Base-by-base conservation (phyloP, 805 yeast species). In the Tetrapisispora taiwanensis region DNA sequence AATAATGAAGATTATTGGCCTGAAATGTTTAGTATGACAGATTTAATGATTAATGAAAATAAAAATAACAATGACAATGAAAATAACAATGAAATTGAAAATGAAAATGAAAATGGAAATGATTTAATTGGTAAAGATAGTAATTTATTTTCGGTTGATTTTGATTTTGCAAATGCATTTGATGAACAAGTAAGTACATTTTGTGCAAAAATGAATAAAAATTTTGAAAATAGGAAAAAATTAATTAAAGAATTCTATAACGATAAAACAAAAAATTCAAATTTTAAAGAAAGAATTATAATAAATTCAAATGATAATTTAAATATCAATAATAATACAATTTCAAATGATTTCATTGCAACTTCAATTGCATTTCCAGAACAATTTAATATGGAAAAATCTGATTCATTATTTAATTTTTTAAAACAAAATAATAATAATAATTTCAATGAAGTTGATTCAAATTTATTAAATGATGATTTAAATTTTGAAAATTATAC, bases 171-270 rank as follows among this genome's bases (percentile, higher is more conserved):
- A 35, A 65, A 67, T 14, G 63, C 70, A 44, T 83, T 78, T 58
- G 84, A 79, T 55, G 90, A 84, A 58, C 78, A 81, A 51, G 79
- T 81, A 44, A 74, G 75, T 46, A 77, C 76, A 22, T 90, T 90
- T 59, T 90, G 97, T 58, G 74, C 75, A 20, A 76, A 79, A 52
- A 71, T 90, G 58, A 75, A 76, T 48, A 24, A 40, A 18, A 40
- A 32, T 33, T 40, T 40, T 14, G 37, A 40, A 40, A 13, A 32
- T 32, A 32, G 42, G 15, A 40, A 40, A 18, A 33, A 24, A 14
- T n/a, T 15, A 13, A 32, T 40, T 10, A 32, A 40, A 26, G 24
- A 40, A 27, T 12, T 28, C 14, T 37, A 28, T 28, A 28, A 17
- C 17, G 40, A 37, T 6, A 37, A 37, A 15, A 33, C 8, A 26